A percentile compares a stretch with the other conserved stretches of the same genome.
phyloP scores from a whole-genome alignment of 2,329 filamentous ascomycete genomes.

The Exophiala phaeomuriformis region DNA sequence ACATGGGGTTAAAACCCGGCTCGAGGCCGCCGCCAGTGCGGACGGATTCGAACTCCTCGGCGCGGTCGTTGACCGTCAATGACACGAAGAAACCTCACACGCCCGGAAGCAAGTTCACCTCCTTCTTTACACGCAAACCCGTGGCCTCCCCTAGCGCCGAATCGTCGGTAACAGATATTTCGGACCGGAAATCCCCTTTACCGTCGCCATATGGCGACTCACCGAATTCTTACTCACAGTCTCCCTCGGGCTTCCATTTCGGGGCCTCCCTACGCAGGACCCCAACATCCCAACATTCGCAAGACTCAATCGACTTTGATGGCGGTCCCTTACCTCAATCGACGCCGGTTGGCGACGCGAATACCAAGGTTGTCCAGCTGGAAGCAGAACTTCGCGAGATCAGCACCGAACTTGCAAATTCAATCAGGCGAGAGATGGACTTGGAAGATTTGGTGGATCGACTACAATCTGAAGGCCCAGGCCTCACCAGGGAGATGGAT shows the following conservation, averaged over 20 bases:
- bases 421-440: slow-evolving; percentile 92
- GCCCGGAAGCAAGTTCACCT: slow-evolving; percentile 52
- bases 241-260: slow-evolving; percentile 24
- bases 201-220: slow-evolving; percentile 47
- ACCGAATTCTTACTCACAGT: slow-evolving; percentile 31
- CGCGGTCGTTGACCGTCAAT: slow-evolving; percentile 33
- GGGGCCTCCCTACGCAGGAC: slow-evolving; percentile 28
- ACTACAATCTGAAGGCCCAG: slow-evolving; percentile 66
- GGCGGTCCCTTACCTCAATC: slow-evolving; percentile 38
- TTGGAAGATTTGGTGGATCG: slow-evolving; percentile 88
- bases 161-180: slow-evolving; percentile 57
- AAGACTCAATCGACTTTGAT: slow-evolving; percentile 36
- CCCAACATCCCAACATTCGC: slow-evolving; percentile 38
- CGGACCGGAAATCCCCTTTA: slow-evolving; percentile 53
- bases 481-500: slow-evolving; percentile 47
- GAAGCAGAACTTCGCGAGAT: slow-evolving; percentile 92
- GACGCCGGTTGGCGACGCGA: slow-evolving; percentile 35
- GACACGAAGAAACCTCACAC: slow-evolving; percentile 42
- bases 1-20: slow-evolving; percentile 41
- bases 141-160: slow-evolving; percentile 50
- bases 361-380: slow-evolving; percentile 69
- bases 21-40: slow-evolving; percentile 39
- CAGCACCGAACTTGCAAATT: slow-evolving; percentile 82
- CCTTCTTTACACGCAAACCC: slow-evolving; percentile 61
- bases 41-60: slow-evolving; percentile 36